Base-by-base conservation (phyloP, 2,329 filamentous ascomycete genomes). In the Penicillium brevicompactum region DNA sequence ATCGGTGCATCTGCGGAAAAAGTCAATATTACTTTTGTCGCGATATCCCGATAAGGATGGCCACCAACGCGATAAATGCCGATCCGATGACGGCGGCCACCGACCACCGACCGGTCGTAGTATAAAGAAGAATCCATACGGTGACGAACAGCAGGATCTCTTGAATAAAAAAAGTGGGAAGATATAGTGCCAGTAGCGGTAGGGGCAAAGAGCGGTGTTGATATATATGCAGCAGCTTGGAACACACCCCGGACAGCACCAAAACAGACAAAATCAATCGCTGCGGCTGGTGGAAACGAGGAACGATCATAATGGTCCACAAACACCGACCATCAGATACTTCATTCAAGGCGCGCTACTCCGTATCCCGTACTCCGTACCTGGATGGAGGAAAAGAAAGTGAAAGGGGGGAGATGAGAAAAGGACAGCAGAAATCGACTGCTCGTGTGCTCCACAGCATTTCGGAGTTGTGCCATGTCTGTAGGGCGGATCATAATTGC, bases 131-230 rank as follows among this genome's bases (percentile, higher is more conserved):
- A 44, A 61, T 43, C 57, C 68, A 64, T 45, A 58, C 57, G 24
- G 60, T 38, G 8, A 65, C 46, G 22, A 62, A 61, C 18, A 68
- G 56, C 4, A 69, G 27, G 16, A 51, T 44, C 59, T 70, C 68
- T n/a, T 62, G 57, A 8, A 69, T 53, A 49, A 70, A 70, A 31
- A 70, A 66, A 3, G 68, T 69, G 2, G 65, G 65, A 10, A 69
- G 61, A 47, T 69, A 70, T 30, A 70, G 43, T 11, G 64, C 56
- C 34, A 70, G 64, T 42, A 58, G 52, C 43, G 55, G 48, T 13
- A 44, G 41, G 4, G 60, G 58, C 52, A 69, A 56, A 2, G 62
- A 64, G 37, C 53, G 52, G 60, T 70, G 68, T 40, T 63, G 67
- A 24, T 65, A 56, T 38, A 70, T 50, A 56, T 69, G 68, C 30